Evolutionary conservation across 306 rosid genomes (phyloP).

Genomic region (Nissolia schottii): DNA sequence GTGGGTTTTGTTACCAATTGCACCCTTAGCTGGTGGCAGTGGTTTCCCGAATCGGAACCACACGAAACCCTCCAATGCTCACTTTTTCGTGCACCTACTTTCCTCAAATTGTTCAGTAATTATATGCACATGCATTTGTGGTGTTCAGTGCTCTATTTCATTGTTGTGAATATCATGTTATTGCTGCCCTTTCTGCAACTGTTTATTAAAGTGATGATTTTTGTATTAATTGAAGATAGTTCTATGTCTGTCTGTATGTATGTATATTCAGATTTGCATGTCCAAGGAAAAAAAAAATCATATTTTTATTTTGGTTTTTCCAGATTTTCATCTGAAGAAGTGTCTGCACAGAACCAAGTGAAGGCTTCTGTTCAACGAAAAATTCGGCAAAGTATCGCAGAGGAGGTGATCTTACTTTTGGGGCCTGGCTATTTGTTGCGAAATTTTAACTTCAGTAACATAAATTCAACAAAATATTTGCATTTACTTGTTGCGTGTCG

Average conservation of each 20-base stretch:
- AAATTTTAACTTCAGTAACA: not conserved
- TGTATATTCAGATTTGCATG: conserved; percentile 12
- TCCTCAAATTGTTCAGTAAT: not conserved
- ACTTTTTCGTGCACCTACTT: not conserved
- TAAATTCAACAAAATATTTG: not conserved
- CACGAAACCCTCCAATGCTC: not conserved
- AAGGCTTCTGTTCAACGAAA: conserved; percentile 94
- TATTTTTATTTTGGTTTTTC: not conserved
- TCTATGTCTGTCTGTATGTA: no score
- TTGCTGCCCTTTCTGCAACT: not conserved
- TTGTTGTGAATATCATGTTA: not conserved
- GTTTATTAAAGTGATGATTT: not conserved
- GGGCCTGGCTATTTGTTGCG: not conserved
- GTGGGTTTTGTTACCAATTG: not conserved
- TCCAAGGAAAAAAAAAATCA: not conserved
- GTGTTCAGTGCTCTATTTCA: conserved; percentile 2
- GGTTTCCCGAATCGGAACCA: not conserved
- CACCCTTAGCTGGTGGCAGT: not conserved
- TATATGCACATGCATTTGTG: not conserved
- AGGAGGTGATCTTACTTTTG: conserved; percentile 57
- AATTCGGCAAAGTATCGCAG: conserved; percentile 95
- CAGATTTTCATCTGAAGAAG: conserved; percentile 89
- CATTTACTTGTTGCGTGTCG: not conserved
- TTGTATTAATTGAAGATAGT: no score
- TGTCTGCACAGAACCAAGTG: conserved; percentile 97